phyloP scores from a whole-genome alignment of 441 rosid species.

The California macrophylla region DNA sequence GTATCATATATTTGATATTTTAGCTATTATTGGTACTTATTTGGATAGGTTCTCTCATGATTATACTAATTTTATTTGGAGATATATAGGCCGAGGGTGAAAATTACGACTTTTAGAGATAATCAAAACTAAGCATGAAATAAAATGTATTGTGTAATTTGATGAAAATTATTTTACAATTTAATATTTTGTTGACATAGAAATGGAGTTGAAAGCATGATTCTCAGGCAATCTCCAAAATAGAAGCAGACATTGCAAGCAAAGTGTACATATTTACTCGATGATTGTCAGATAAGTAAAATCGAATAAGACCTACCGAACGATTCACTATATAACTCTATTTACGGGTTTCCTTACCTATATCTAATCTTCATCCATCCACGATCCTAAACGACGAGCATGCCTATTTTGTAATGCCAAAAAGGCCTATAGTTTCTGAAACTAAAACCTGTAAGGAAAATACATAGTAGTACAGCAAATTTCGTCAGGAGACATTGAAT shows the following conservation, averaged over 20 bases:
- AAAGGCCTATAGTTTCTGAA: not conserved
- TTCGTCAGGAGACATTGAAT: conserved; percentile 67
- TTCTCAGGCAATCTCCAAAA: not conserved
- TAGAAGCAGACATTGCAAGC: not conserved
- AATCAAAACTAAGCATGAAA: no score
- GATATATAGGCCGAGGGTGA: no score
- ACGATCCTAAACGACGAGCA: not conserved
- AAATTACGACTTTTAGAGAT: no score
- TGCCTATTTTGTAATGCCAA: not conserved
- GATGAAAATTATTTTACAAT: no score
- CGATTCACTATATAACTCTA: not conserved
- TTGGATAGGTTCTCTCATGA: no score
- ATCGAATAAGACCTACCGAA: not conserved
- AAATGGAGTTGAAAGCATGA: no score
- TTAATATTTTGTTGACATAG: no score
- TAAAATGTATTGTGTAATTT: no score
- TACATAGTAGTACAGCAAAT: conserved; percentile 7
- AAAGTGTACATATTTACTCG: not conserved
- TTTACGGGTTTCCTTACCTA: not conserved
- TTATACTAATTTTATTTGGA: no score
- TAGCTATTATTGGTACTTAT: no score
- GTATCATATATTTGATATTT: no score
- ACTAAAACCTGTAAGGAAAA: not conserved
- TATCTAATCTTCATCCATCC: not conserved
- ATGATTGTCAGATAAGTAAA: not conserved